Base-by-base conservation (phyloP, 768 basidiomycete species). In the Kwoniella pini region DNA sequence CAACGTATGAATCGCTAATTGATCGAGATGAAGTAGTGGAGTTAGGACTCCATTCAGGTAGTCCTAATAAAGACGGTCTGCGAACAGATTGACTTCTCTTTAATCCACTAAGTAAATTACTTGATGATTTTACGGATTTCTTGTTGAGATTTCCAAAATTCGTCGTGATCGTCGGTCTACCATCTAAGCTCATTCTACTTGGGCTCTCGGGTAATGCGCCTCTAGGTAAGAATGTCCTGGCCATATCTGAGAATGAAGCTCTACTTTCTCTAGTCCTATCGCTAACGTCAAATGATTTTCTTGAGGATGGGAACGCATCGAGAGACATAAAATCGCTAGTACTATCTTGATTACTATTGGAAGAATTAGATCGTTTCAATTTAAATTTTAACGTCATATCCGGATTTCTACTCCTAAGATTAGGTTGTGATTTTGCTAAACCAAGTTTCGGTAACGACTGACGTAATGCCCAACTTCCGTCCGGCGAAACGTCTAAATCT, bases 381-480 rank as follows among this genome's bases (percentile, higher is more conserved):
- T 38, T 57, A 22, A 57, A 57, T 28, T 57, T 57, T 1, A 57
- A 30, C 17, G 55, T 57, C 55, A 57, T 57, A 17, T 48, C 26
- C 31, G 9, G 19, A 7, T 39, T 10, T 9, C 39, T n/a, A 26
- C 21, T 49, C 22, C 45, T 27, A 7, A 57, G 31, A 15, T 57
- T 46, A 6, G 55, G 55, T 21, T 38, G 22, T 13, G 55, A 57
- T 33, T 33, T 50, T n/a, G 48, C 21, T 50, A 30, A 30, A 7
- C 7, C 9, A 7, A 50, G 15, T 50, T 15, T n/a, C 15, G 7
- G 30, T 1, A 4, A 22, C 27, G 55, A 38, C 27, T 24, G 44
- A 36, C 55, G 44, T 48, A 57, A 39, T 4, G 55, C 55, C 55
- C 55, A 57, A n/a, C 30, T 48, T 10, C 44, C 55, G 21, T 57